Base-by-base conservation (phyloP, 2,329 filamentous ascomycete genomes). In the Aspergillus unguis region DNA sequence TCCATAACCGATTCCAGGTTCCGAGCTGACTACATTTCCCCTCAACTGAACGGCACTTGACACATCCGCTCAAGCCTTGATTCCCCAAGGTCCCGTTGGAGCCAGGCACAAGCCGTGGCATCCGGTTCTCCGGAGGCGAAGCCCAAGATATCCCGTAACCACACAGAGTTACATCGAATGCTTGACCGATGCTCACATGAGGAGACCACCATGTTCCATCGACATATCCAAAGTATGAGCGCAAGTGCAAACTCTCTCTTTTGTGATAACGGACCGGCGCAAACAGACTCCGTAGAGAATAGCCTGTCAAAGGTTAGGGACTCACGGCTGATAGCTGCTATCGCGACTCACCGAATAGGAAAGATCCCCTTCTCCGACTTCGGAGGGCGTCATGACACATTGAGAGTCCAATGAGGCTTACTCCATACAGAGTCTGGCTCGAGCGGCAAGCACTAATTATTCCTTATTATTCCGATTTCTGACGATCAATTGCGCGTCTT, bases 401-500 rank as follows among this genome's bases (percentile, higher is more conserved):
- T 32, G 7, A 33, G 23, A 36, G 35, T 27, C 31, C 31, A 43
- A 17, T 35, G 38, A 42, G 46, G 46, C 40, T 37, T 44, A 40
- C 26, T 41, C 23, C 7, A 26, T 40, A 25, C 26, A 50, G 33
- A 43, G 40, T 11, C 37, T 37, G 33, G 35, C 48, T 32, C 23
- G 28, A 33, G 28, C 36, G 10, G 17, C 28, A 11, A 48, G 6
- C 9, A 38, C 35, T 31, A 32, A 32, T 17, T 29, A 35, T 41
- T 35, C 51, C 51, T 53, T 44, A 28, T 49, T 53, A 38, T 46
- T 38, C 51, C 51, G 51, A 53, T 36, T 35, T 32, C 35, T 42
- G 28, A 36, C 46, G 40, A 35, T 53, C 23, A 31, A 36, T 46
- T 53, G 51, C 41, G 51, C 42, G 42, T 53, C 46, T 46, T 29